phyloP scores from a whole-genome alignment of 306 rosid species.

The Cucurbita moschata region DNA sequence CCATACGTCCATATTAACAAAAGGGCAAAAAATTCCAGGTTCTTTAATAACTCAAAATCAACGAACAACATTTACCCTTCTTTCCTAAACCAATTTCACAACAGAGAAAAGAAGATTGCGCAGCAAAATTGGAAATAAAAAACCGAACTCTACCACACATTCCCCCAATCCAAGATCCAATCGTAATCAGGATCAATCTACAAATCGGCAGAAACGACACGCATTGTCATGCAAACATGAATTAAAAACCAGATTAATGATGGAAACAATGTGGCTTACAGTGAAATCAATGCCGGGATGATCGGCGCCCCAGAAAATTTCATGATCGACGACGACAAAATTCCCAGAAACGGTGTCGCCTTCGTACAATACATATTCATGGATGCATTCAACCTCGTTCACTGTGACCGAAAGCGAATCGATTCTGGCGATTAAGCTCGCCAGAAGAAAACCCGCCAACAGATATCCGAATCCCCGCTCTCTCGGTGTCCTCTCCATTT shows the following conservation, averaged over 20 bases:
- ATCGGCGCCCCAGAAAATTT: slow-evolving; percentile 85
- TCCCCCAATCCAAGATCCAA: not conserved
- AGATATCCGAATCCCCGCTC: slow-evolving; percentile 14
- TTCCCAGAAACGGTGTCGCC: slow-evolving; percentile 76
- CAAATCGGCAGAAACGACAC: not conserved
- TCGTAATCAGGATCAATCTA: not conserved
- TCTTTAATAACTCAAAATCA: not conserved
- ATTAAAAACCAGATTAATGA: not conserved
- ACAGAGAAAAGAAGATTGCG: not conserved
- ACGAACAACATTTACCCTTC: not conserved
- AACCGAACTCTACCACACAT: not conserved
- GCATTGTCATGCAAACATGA: not conserved
- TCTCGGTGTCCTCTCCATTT: slow-evolving; percentile 27
- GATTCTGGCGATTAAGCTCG: slow-evolving; percentile 35
- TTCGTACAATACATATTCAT: slow-evolving; percentile 80
- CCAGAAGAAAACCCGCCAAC: slow-evolving; percentile 28
- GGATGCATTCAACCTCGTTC: slow-evolving; percentile 71
- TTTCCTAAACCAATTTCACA: not conserved
- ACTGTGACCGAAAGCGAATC: slow-evolving; percentile 72
- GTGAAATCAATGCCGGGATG: slow-evolving; percentile 89
- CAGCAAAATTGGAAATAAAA: not conserved
- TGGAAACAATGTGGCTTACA: slow-evolving; percentile 17
- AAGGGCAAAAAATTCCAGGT: not conserved
- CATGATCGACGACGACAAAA: slow-evolving; percentile 90
- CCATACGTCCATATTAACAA: not conserved